A percentile compares a stretch with the other conserved stretches of the same genome.
Evolutionary conservation across 2,329 filamentous ascomycete species (phyloP).

Genomic region (Paradendryphiella salina): DNA sequence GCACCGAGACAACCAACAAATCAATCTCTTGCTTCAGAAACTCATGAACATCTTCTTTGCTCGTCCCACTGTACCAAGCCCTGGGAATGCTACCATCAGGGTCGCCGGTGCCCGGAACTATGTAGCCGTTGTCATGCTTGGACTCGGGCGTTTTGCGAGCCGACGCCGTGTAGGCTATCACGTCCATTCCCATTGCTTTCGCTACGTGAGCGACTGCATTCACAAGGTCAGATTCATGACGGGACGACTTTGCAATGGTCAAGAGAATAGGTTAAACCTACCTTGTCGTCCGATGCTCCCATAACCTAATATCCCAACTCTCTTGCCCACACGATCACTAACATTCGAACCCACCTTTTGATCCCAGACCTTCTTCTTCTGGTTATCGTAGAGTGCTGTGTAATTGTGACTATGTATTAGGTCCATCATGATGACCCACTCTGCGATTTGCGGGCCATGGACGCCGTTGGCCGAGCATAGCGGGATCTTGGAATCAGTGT

Average conservation of each 20-base stretch:
- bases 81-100: conserved; percentile 58
- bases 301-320: conserved; percentile 64
- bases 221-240: background rate
- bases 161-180: conserved; percentile 75
- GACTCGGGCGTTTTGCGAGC: conserved; percentile 69
- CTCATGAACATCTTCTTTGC: conserved; percentile 55
- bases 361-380: conserved; percentile 61
- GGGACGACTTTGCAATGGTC: background rate
- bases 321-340: conserved; percentile 61
- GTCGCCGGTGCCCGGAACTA: conserved; percentile 68
- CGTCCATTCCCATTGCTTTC: conserved; percentile 68
- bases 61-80: conserved; percentile 61
- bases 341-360: conserved; percentile 43
- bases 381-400: conserved; percentile 58
- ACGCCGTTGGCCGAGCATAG: conserved; percentile 61
- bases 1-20: conserved; percentile 60
- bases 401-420: conserved; percentile 62
- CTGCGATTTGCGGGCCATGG: conserved; percentile 66
- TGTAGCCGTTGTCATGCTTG: conserved; percentile 65
- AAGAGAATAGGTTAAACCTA: conserved; percentile 33
- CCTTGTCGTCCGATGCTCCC: conserved; percentile 65
- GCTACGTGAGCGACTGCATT: conserved; percentile 58
- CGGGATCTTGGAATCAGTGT: conserved; percentile 56
- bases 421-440: conserved; percentile 68
- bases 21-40: conserved; percentile 62